phyloP scores from a whole-genome alignment of 116 monocot genomes.

The Dioscorea cayenensis region DNA sequence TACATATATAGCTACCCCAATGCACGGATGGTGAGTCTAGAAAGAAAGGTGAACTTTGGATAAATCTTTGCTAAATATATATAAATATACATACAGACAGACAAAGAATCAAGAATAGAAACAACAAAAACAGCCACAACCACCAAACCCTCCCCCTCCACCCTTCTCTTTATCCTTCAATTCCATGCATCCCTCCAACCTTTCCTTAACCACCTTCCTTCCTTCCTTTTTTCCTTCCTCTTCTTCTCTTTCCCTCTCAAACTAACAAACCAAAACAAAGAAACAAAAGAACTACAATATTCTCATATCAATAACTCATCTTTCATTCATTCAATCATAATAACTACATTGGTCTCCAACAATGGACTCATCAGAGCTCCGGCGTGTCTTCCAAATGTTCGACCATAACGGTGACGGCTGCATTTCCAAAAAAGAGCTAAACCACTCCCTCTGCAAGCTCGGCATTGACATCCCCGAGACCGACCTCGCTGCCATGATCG shows the following conservation, averaged over 20 bases:
- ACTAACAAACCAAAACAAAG: too few species aligned
- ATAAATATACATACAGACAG: too few species aligned
- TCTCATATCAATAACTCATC: too few species aligned
- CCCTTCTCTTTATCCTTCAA: background rate
- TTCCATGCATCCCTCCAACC: background rate
- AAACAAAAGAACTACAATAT: too few species aligned
- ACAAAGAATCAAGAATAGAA: too few species aligned
- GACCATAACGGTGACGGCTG: slow-evolving; percentile 82
- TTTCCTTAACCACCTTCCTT: background rate
- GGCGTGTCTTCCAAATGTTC: slow-evolving; percentile 91
- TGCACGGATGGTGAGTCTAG: too few species aligned
- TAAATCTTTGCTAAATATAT: too few species aligned
- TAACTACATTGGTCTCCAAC: background rate
- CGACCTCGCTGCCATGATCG: slow-evolving; percentile 64
- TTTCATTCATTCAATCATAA: too few species aligned
- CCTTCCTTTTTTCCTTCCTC: background rate
- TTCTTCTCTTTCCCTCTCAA: background rate
- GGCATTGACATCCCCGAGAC: slow-evolving; percentile 65
- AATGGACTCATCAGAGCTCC: slow-evolving; percentile 54
- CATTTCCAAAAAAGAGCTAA: slow-evolving; percentile 68
- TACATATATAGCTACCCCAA: too few species aligned
- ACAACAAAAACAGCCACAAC: too few species aligned
- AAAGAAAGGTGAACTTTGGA: too few species aligned
- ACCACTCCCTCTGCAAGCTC: slow-evolving; percentile 65
- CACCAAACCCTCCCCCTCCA: background rate